These are phyloP conservation scores for Annulohypoxylon moriforme DNA, from an alignment of 495 filamentous ascomycete species.

Conservation along the genomic window DNA sequence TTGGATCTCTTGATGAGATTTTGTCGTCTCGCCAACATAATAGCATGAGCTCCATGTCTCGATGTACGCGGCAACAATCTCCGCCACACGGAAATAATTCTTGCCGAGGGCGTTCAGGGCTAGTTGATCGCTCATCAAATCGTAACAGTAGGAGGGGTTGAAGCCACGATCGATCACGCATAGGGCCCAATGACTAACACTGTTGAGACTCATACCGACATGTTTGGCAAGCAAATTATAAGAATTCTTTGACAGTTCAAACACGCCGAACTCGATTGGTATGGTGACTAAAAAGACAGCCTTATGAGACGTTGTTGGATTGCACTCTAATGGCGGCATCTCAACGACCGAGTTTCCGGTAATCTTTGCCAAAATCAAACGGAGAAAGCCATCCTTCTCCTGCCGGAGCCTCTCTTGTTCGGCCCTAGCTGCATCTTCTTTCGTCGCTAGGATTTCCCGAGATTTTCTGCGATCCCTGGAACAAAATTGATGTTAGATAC, in stretches of 20 bases:
- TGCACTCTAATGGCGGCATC: constrained; percentile 35
- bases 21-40: constrained; percentile 45
- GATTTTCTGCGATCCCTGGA: constrained; percentile 28
- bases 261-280: constrained; percentile 39
- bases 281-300: constrained; percentile 44
- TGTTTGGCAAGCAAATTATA: constrained; percentile 42
- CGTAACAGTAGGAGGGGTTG: constrained; percentile 41
- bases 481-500: constrained; percentile 13
- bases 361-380: constrained; percentile 33
- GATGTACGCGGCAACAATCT: constrained; percentile 32
- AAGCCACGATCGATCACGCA: constrained; percentile 39
- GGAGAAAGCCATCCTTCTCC: constrained; percentile 37
- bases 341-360: constrained; percentile 31
- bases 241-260: constrained; percentile 37
- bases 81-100: constrained; percentile 37
- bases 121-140: constrained; percentile 45
- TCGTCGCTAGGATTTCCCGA: constrained; percentile 2
- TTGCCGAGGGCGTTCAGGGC: constrained; percentile 40
- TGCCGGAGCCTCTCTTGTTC: constrained; percentile 22
- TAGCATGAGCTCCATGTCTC: constrained; percentile 41
- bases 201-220: constrained; percentile 43
- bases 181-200: constrained; percentile 44
- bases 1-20: constrained; percentile 40
- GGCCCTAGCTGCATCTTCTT: constrained; percentile 11
- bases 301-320: constrained; percentile 24